phyloP scores from a whole-genome alignment of 768 basidiomycete genomes.

The Dioszegia crocea region DNA sequence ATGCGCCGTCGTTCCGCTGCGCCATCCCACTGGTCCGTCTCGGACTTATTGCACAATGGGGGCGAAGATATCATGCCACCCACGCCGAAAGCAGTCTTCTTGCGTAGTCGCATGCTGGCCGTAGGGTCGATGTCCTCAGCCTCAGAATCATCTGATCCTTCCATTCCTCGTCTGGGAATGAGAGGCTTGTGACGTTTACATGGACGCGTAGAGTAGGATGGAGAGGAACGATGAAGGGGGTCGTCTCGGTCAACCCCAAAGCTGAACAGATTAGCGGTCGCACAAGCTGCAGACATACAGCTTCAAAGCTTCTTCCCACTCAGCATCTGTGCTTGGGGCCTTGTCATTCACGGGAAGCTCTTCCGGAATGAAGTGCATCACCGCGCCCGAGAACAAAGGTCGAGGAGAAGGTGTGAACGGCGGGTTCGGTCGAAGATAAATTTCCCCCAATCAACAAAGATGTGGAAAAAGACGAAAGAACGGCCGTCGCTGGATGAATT shows the following conservation, averaged over 20 bases:
- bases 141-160: conserved; percentile 8
- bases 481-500: too few species aligned
- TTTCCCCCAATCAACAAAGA: too few species aligned
- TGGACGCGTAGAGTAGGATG: not conserved
- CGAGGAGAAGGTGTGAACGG: too few species aligned
- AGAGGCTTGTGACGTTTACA: not conserved
- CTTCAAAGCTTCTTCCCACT: conserved; percentile 8
- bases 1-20: conserved; percentile 22
- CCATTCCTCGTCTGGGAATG: conserved; percentile 8
- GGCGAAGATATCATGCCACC: conserved; percentile 7
- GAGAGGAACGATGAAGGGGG: not conserved
- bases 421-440: too few species aligned
- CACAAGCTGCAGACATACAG: not conserved
- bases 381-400: not conserved
- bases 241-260: conserved; percentile 16
- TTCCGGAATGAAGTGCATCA: conserved; percentile 6
- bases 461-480: too few species aligned
- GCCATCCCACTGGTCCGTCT: conserved; percentile 9
- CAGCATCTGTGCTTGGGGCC: conserved; percentile 4
- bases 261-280: not conserved
- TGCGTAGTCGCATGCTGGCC: not conserved
- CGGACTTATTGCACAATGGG: not conserved
- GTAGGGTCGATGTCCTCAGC: not conserved
- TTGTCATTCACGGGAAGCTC: not conserved
- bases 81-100: not conserved